Evolutionary conservation across 257 asterid species (phyloP).

Genomic region (Plantago elongata): DNA sequence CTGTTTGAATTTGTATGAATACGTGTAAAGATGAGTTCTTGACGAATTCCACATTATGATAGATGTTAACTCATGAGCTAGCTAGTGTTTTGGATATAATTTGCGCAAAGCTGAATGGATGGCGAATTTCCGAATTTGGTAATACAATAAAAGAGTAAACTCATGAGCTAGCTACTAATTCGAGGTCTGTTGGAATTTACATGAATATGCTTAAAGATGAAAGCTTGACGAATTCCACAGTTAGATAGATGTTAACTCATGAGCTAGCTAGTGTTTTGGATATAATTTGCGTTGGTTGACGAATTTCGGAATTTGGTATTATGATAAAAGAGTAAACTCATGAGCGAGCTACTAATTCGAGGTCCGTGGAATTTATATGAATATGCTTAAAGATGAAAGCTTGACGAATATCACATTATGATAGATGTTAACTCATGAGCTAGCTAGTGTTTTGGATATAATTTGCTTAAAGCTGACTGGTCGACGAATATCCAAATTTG

Average conservation of each 20-base stretch:
- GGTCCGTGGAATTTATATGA: conserved; percentile 29
- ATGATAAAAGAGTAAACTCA: too few species aligned
- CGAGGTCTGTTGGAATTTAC: conserved; percentile 39
- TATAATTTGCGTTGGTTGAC: neutral
- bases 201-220: neutral
- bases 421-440: too few species aligned
- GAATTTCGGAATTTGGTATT: too few species aligned
- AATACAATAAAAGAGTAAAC: neutral
- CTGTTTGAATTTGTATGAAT: neutral
- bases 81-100: conserved; percentile 3
- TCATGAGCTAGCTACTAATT: conserved; percentile 22
- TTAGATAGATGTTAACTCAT: too few species aligned
- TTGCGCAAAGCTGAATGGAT: neutral
- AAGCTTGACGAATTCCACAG: neutral
- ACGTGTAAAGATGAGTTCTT: conserved; percentile 5
- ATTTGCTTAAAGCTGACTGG: neutral
- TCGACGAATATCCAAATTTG: neutral
- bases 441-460: neutral
- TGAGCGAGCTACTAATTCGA: conserved; percentile 46
- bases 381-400: conserved; percentile 1
- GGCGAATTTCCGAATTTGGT: neutral
- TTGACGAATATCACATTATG: neutral
- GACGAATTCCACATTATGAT: neutral
- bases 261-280: neutral
- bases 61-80: too few species aligned